A percentile compares a stretch with the other conserved stretches of the same genome.
Conservation (phyloP, 345 rosid genomes). For the Crucihimalaya himalaica region DNA sequence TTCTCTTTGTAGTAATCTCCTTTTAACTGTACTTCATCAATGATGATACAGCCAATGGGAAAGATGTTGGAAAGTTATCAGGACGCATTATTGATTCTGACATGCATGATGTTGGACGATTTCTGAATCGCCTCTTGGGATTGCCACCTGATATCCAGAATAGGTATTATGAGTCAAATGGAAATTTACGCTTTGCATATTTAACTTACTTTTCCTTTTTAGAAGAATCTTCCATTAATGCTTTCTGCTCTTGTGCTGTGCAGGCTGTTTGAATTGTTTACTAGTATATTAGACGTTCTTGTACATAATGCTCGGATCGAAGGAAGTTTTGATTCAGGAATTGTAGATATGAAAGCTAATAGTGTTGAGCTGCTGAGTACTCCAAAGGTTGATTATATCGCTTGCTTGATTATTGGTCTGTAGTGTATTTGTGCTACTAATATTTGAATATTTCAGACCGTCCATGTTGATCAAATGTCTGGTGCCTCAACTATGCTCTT, state of each 20-base stretch:
- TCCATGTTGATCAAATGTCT: conserved; percentile 93
- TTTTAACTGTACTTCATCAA: conserved; percentile 8
- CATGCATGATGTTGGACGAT: conserved; percentile 98
- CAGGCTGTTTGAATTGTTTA: conserved; percentile 95
- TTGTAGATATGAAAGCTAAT: conserved; percentile 95
- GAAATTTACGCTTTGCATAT: background rate
- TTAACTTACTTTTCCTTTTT: background rate
- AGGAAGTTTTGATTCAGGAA: conserved; percentile 94
- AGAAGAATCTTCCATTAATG: conserved; percentile 26
- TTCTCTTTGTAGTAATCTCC: conserved; percentile 6
- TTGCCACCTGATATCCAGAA: conserved; percentile 97
- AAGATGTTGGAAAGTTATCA: conserved; percentile 73
- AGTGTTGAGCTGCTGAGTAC: conserved; percentile 71
- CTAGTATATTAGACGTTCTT: conserved; percentile 82
- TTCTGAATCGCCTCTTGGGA: conserved; percentile 90
- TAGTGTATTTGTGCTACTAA: conserved; percentile 25
- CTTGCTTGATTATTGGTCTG: conserved; percentile 27
- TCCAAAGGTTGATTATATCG: conserved; percentile 68
- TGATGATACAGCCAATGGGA: conserved; percentile 71
- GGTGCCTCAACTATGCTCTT: conserved; percentile 91
- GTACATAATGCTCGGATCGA: conserved; percentile 92
- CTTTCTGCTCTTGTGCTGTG: conserved; percentile 21
- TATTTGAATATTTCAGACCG: conserved; percentile 60
- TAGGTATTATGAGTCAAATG: conserved; percentile 48
- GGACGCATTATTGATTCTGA: conserved; percentile 98